Base-by-base conservation (phyloP, 2,329 filamentous ascomycete species). In the Aspergillus phoenicis region DNA sequence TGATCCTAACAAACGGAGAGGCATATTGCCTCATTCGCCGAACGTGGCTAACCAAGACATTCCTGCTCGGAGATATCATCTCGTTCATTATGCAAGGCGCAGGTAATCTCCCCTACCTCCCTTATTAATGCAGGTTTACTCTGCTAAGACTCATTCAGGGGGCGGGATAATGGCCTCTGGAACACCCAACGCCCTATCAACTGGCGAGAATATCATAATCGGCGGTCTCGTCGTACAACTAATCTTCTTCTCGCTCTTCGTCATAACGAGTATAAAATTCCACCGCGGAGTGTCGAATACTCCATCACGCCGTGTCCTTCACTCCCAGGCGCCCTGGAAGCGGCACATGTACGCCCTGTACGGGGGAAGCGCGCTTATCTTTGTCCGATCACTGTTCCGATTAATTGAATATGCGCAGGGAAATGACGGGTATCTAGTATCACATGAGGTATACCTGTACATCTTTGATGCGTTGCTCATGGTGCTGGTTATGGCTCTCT, bases 391-490 rank as follows among this genome's bases (percentile, higher is more conserved):
- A n/a, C 36, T 64, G 2, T 66, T 58, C 5, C 56, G 58, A 1
- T 24, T 68, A 2, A 13, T 62, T 1, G 59, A 66, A 28, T 65
- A 60, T 30, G 41, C 52, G 4, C 56, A 61, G 43, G 49, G 61
- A 4, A 59, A 56, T 13, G 20, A 57, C 24, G 62, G 62, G 10
- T 60, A 58, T 51, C 8, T 64, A 7, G 17, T 58, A 7, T 24
- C 28, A 6, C 58, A 62, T 45, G 61, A 68, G 39, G 11, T 39
- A 2, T 64, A 22, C 17, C 22, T 67, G 28, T 66, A 66, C 58
- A 17, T 66, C 1, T 63, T 66, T 47, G 65, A 67, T 52, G 57
- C 62, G 22, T 22, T 61, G 13, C 33, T 62, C 7, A 67, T 67
- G 61, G 57, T 64, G 4, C 2, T 64, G 22, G 57, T 26, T 26